phyloP scores from a whole-genome alignment of 768 basidiomycete genomes.

The Cystoderma amianthinum region DNA sequence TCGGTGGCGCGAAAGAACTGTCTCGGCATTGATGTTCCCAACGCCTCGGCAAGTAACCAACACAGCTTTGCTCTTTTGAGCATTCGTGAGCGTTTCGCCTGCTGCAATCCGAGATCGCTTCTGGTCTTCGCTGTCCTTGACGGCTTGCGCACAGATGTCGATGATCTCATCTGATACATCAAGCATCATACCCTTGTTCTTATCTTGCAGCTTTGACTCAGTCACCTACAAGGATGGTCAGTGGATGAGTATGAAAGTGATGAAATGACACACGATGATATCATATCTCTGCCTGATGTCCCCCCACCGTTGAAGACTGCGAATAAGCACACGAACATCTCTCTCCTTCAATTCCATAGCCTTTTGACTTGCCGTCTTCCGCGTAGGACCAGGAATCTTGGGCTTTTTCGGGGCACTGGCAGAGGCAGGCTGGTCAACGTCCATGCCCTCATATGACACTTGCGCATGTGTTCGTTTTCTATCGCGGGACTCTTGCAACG shows the following conservation, averaged over 20 bases:
- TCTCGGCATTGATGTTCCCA: constrained; percentile 95
- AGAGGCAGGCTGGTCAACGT: constrained; percentile 66
- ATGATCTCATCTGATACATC: constrained; percentile 93
- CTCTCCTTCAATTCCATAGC: constrained; percentile 97
- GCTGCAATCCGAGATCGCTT: constrained; percentile 69
- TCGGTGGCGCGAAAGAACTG: constrained; percentile 81
- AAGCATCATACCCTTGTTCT: constrained; percentile 88
- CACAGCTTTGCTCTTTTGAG: constrained; percentile 96
- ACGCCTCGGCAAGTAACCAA: constrained; percentile 87
- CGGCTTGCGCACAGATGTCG: constrained; percentile 73
- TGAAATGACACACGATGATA: constrained; percentile 63
- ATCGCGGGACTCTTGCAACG: constrained; percentile 60
- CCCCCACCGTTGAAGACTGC: constrained; percentile 96
- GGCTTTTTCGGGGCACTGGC: constrained; percentile 67
- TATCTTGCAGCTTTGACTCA: constrained; percentile 87
- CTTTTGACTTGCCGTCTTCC: constrained; percentile 91
- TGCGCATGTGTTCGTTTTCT: constrained; percentile 83
- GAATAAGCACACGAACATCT: constrained; percentile 90
- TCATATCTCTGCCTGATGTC: constrained; percentile 95
- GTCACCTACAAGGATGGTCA: constrained; percentile 45
- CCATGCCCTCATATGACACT: constrained; percentile 92
- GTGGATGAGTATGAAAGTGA: constrained; percentile 2
- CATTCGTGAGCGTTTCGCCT: constrained; percentile 86
- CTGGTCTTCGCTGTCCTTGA: constrained; percentile 78
- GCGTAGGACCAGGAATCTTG: constrained; percentile 60